phyloP scores from a whole-genome alignment of 306 rosid genomes.

The Styphnolobium japonicum region DNA sequence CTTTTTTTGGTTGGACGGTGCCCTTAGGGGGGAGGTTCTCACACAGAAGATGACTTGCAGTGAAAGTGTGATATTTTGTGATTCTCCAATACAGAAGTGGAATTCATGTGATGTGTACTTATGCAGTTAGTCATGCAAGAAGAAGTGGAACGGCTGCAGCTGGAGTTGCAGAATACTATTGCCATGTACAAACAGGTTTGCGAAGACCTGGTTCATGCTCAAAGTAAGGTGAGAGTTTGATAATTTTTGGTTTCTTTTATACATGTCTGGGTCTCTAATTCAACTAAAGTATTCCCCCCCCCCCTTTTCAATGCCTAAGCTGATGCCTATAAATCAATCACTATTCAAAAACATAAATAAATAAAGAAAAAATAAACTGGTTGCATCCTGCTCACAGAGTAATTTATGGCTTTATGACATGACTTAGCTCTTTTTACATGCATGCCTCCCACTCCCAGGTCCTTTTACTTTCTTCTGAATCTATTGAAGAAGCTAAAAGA shows the following conservation, averaged over 20 bases:
- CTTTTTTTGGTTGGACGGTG: background rate
- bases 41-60: background rate
- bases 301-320: background rate
- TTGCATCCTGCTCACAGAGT: background rate
- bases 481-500: constrained; percentile 67
- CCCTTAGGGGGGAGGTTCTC: background rate
- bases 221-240: constrained; percentile 64
- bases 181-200: constrained; percentile 74
- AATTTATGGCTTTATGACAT: constrained; percentile 9
- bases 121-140: constrained; percentile 58
- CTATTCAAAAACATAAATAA: no score
- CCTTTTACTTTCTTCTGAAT: constrained; percentile 67
- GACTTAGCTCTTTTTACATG: background rate
- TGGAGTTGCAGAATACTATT: constrained; percentile 72
- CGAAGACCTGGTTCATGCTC: constrained; percentile 72
- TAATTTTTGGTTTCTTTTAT: constrained; percentile 10
- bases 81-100: background rate
- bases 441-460: constrained; percentile 46
- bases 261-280: background rate
- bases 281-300: background rate
- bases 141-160: constrained; percentile 61
- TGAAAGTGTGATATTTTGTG: background rate
- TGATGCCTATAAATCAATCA: background rate
- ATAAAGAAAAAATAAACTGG: background rate
- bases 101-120: constrained; percentile 12